Base-by-base conservation (phyloP, 2,329 filamentous ascomycete genomes). In the Lachnum nothofagi region DNA sequence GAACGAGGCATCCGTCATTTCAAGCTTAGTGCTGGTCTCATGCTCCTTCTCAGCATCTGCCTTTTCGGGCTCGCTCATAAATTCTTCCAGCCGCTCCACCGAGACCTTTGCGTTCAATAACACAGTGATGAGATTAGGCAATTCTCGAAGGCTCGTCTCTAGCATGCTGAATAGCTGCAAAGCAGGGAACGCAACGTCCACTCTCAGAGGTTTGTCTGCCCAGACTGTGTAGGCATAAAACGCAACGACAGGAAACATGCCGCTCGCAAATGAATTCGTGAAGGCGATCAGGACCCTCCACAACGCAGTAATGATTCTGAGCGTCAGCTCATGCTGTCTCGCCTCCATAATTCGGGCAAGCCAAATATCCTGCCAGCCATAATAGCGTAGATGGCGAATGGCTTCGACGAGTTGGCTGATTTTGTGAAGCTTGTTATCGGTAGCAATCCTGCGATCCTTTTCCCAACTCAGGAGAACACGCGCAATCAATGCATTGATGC, bases 101-200 rank as follows among this genome's bases (percentile, higher is more conserved):
- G 90, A 86, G 16, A 95, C 84, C n/a, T 79, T 83, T 0, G 89
- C 87, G 60, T 95, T 94, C 56, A 94, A 76, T 4, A 91, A 69
- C 9, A 85, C 79, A 0, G 86, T 89, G 37, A 94, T 82, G 8
- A 95, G 70, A 24, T 79, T 74, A 2, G 91, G 91, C 0, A 94
- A 69, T 44, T 90, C 85, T 47, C 83, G 81, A 42, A 95, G 71
- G 52, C 82, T 87, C 1, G 70, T 73, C 59, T 91, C 86, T 9
- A 95, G 71, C 72, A 91, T 80, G 1, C 73, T 72, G 60, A 95
- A 95, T 0, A 95, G 73, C 52, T 91, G 84, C 2, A 95, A 72
- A 0, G 90, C 89, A 0, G 90, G 90, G 65, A 95, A 95, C 8
- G 90, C 90, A 22, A 95, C 75, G 52, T 95, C 86, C 29, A 95